A percentile compares a stretch with the other conserved stretches of the same genome.
Conservation (phyloP, 441 rosid genomes). For the Bocquillonia castaneifolia region DNA sequence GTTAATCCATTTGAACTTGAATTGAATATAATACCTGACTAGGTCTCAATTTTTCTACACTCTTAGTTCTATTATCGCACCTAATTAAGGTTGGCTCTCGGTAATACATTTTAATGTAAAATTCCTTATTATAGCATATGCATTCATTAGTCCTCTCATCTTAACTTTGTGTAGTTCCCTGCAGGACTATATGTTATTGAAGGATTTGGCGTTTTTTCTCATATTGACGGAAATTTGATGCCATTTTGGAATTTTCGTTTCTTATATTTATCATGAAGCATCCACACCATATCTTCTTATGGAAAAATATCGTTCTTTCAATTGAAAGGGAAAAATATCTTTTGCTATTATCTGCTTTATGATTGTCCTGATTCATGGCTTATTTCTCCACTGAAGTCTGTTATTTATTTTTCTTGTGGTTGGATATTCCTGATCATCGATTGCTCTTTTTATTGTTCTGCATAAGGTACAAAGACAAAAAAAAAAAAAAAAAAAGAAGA, state of each 20-base stretch:
- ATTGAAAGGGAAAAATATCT: slow-evolving; percentile 7
- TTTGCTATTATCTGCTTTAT: not conserved
- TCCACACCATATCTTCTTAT: too few species aligned
- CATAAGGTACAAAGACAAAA: slow-evolving; percentile 82
- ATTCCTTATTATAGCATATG: slow-evolving; percentile 35
- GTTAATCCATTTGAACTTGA: slow-evolving; percentile 34
- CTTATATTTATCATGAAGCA: slow-evolving; percentile 12
- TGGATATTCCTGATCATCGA: slow-evolving; percentile 16
- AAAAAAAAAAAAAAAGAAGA: too few species aligned
- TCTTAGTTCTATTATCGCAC: slow-evolving; percentile 17
- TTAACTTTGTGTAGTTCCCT: slow-evolving; percentile 71
- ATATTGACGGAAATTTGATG: slow-evolving; percentile 47
- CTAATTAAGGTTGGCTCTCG: slow-evolving; percentile 48
- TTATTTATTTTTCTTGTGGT: not conserved
- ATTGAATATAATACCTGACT: slow-evolving; percentile 24
- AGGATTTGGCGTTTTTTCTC: slow-evolving; percentile 56
- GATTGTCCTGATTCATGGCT: slow-evolving; percentile 7
- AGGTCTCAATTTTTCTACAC: slow-evolving; percentile 20
- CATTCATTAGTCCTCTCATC: slow-evolving; percentile 36
- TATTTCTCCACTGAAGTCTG: slow-evolving; percentile 5
- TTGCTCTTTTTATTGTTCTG: slow-evolving; percentile 32
- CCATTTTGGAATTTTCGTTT: slow-evolving; percentile 38
- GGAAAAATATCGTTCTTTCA: slow-evolving; percentile 11
- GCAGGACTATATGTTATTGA: slow-evolving; percentile 61
- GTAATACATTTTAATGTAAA: slow-evolving; percentile 34